phyloP scores from a whole-genome alignment of 257 asterid genomes.

The Rehmannia glutinosa region DNA sequence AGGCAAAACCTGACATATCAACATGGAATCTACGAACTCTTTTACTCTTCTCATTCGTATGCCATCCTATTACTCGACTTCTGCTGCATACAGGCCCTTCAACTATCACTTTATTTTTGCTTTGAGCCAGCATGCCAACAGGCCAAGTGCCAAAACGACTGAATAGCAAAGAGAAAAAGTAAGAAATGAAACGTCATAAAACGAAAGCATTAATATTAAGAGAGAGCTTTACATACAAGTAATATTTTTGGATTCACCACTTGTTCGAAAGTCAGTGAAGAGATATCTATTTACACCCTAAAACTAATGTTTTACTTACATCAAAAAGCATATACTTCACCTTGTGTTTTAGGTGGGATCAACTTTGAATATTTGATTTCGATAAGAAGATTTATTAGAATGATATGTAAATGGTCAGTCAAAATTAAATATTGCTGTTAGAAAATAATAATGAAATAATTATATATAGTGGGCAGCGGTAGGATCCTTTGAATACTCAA shows the following conservation, averaged over 20 bases:
- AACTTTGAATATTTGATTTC: too few relatives aligned
- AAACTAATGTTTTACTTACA: slow-evolving; percentile 9
- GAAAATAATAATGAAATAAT: too few relatives aligned
- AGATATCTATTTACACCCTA: neutral
- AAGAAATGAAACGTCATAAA: slow-evolving; percentile 1
- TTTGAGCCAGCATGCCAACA: slow-evolving; percentile 79
- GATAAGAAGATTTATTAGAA: too few relatives aligned
- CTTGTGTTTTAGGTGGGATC: too few relatives aligned
- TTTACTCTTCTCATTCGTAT: slow-evolving; percentile 88
- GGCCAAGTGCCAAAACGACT: slow-evolving; percentile 99
- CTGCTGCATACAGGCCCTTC: slow-evolving; percentile 96
- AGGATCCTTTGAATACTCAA: too few relatives aligned
- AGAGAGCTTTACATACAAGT: neutral
- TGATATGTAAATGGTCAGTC: too few relatives aligned
- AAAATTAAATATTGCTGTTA: too few relatives aligned
- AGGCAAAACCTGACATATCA: slow-evolving; percentile 98
- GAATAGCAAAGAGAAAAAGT: slow-evolving; percentile 10
- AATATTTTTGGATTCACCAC: neutral
- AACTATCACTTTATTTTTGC: slow-evolving; percentile 67
- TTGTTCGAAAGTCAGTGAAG: neutral
- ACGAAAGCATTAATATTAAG: slow-evolving; percentile 6
- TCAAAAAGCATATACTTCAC: neutral
- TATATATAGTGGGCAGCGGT: too few relatives aligned
- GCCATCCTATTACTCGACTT: slow-evolving; percentile 90
- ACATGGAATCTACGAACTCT: slow-evolving; percentile 83